Evolutionary conservation across 495 filamentous ascomycete species (phyloP), one percentile per base, ranked within the genome.

Genomic region (Sporormia fimetaria): DNA sequence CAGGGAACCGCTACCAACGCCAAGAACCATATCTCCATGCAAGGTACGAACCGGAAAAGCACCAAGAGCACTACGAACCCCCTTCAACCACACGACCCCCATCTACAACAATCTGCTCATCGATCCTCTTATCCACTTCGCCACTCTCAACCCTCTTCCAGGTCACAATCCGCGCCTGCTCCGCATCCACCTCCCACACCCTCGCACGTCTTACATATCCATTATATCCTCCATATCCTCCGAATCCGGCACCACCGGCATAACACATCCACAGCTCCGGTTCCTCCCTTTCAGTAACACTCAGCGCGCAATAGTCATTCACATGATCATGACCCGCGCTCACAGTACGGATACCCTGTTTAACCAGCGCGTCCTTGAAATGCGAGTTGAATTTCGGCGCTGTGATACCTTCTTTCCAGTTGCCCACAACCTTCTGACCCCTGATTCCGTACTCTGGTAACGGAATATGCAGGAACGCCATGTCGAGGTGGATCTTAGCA

Each of bases 261-360:
- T 96, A 94, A 63, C 90, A 98, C 87, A 98, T 94, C 90, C 90
- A 98, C n/a, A 95, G 66, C 11, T 77, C 77, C 1, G 78, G 76
- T 39, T 76, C 17, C 44, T 29, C 36, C 30, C 66, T 43, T 5
- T 68, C 57, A 33, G 67, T 57, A 22, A 57, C 58, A n/a, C 67
- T 68, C 9, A 94, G 67, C 51, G 78, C 77, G 63, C 90, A 98
- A 58, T 93, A 95, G 48, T 96, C 90, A 55, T 98, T 98, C 21
- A 78, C 90, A 59, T 98, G 90, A 53, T 98, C 90, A 60, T 98
- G 92, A 53, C 90, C 90, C 58, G 80, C 87, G 54, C 80, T 83
- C 21, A 96, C 86, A 59, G 92, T 79, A 11, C 82, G 65, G 16
- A 98, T 69, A 3, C 80, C 82, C 60, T 92, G 76, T 51, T 85